phyloP scores from a whole-genome alignment of 2,329 filamentous ascomycete species.

The Fulvia fulva region DNA sequence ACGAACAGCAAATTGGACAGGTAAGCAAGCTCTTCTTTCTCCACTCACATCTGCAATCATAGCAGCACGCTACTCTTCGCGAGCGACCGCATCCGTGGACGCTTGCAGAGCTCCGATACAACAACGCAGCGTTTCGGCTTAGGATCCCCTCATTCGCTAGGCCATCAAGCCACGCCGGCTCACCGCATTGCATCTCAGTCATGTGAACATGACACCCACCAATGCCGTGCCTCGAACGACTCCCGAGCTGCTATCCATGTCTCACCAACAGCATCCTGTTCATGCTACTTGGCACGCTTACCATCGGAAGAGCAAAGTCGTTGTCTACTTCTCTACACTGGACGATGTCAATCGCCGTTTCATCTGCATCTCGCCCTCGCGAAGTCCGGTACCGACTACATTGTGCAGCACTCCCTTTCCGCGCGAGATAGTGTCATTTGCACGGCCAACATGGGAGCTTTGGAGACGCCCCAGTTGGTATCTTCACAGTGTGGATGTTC shows the following conservation, averaged over 20 bases:
- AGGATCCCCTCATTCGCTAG: constrained; percentile 17
- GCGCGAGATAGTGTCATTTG: not conserved
- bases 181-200: constrained; percentile 19
- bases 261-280: constrained; percentile 10
- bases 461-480: not conserved
- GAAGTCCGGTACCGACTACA: constrained; percentile 4
- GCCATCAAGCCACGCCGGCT: constrained; percentile 18
- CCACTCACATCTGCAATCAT: constrained; percentile 15
- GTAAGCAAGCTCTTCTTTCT: constrained; percentile 57
- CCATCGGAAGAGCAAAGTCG: not conserved
- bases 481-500: constrained; percentile 10
- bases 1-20: constrained; percentile 80
- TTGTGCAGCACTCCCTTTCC: not conserved
- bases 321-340: not conserved
- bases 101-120: constrained; percentile 1
- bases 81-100: not conserved
- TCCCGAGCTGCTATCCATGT: constrained; percentile 9
- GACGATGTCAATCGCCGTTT: not conserved
- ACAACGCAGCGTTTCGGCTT: constrained; percentile 10
- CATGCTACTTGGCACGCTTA: constrained; percentile 21
- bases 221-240: constrained; percentile 23
- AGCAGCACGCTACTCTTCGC: not conserved
- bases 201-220: constrained; percentile 23
- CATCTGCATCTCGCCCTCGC: not conserved
- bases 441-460: not conserved